Percentiles rank a stretch among this genome's conserved stretches.
phyloP scores from a whole-genome alignment of 1,139 yeast genomes.

The Lodderomyces elongisporus region DNA sequence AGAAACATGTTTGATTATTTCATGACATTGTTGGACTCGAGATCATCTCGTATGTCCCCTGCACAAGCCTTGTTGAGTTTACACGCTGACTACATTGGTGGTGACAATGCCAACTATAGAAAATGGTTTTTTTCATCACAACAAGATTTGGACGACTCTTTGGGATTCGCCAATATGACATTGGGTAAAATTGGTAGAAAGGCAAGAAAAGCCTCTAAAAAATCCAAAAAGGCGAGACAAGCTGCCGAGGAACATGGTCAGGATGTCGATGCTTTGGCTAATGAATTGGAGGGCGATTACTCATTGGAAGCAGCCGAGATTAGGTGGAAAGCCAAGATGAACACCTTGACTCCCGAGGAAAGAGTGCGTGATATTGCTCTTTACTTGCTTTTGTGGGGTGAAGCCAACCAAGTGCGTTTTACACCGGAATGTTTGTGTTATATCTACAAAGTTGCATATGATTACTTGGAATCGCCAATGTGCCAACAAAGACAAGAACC shows the following conservation, averaged over 20 bases:
- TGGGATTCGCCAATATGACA: conserved; percentile 56
- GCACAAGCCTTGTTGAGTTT: conserved; percentile 86
- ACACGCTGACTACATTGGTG: conserved; percentile 86
- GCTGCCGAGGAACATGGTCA: conserved; percentile 49
- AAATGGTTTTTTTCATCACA: conserved; percentile 44
- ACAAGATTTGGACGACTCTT: conserved; percentile 36
- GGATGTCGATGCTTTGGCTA: conserved; percentile 53
- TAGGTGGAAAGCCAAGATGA: conserved; percentile 50
- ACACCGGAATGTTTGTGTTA: conserved; percentile 91
- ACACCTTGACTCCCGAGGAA: conserved; percentile 51
- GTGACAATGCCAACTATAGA: conserved; percentile 40
- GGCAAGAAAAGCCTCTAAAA: conserved; percentile 51
- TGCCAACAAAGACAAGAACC: conserved; percentile 89
- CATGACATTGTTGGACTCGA: conserved; percentile 89
- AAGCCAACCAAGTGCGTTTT: conserved; percentile 95
- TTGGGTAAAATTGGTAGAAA: conserved; percentile 62
- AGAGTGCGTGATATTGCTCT: conserved; percentile 88
- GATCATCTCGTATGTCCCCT: conserved; percentile 96
- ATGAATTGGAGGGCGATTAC: conserved; percentile 85
- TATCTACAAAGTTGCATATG: conserved; percentile 89
- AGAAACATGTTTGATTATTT: conserved; percentile 95
- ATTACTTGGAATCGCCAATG: conserved; percentile 79
- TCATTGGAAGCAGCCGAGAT: conserved; percentile 49
- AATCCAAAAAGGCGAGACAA: conserved; percentile 58
- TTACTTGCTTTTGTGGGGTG: conserved; percentile 94